Percentiles rank a stretch among this genome's conserved stretches.
Evolutionary conservation across 768 basidiomycete species (phyloP).

Genomic region (Macrolepiota albuminosa): DNA sequence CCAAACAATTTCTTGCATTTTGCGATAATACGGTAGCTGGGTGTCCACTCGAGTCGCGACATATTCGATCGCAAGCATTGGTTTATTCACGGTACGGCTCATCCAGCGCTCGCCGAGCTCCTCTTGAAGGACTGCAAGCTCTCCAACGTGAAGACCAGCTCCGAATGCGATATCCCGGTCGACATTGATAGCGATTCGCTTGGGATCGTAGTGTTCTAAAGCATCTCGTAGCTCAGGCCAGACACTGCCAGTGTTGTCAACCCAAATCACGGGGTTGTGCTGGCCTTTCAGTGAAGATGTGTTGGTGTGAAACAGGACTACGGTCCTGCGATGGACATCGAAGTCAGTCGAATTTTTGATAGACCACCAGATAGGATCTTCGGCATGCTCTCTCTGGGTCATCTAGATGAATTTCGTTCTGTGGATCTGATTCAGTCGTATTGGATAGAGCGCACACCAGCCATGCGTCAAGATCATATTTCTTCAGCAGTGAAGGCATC

Average conservation of each 20-base stretch:
- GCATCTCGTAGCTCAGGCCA: conserved; percentile 40
- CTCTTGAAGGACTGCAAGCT: conserved; percentile 30
- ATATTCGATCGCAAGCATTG: conserved; percentile 45
- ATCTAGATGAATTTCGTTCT: conserved; percentile 24
- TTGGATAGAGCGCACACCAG: conserved; percentile 13
- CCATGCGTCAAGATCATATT: conserved; percentile 40
- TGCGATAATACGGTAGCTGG: conserved; percentile 40
- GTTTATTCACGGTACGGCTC: conserved; percentile 31
- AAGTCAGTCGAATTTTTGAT: conserved; percentile 45
- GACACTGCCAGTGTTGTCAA: conserved; percentile 45
- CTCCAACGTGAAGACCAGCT: conserved; percentile 47
- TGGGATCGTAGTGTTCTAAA: conserved; percentile 31
- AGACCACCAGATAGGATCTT: conserved; percentile 50
- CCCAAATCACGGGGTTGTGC: conserved; percentile 40
- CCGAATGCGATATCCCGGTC: conserved; percentile 43
- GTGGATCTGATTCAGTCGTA: conserved; percentile 16
- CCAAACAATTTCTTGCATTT: conserved; percentile 48
- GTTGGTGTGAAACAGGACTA: conserved; percentile 46
- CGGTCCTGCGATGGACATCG: conserved; percentile 43
- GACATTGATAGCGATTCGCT: conserved; percentile 41
- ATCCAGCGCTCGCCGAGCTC: conserved; percentile 40
- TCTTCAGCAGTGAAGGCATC: conserved; percentile 37
- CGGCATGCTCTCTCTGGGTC: conserved; percentile 46
- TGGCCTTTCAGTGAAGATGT: conserved; percentile 28
- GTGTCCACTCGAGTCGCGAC: conserved; percentile 36